Evolutionary conservation across 2,329 filamentous ascomycete genomes (phyloP).

Genomic region (Camptophora hylomeconis): DNA sequence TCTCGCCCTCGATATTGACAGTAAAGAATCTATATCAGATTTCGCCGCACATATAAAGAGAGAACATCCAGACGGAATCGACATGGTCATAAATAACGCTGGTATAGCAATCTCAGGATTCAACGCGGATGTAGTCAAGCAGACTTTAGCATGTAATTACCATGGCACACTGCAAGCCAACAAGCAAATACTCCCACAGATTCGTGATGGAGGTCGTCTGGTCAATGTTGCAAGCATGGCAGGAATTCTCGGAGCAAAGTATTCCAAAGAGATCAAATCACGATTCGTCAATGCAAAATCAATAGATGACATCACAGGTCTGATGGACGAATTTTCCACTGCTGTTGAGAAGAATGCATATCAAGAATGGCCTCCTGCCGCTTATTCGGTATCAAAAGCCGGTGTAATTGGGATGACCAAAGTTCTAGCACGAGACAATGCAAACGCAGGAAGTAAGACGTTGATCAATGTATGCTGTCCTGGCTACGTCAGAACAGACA

Average conservation of each 20-base stretch:
- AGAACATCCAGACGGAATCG: slow-evolving; percentile 36
- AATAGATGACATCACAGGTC: slow-evolving; percentile 30
- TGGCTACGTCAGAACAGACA: slow-evolving; percentile 34
- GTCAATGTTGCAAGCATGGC: slow-evolving; percentile 37
- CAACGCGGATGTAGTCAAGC: slow-evolving; percentile 33
- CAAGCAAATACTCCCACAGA: slow-evolving; percentile 32
- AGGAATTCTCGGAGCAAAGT: slow-evolving; percentile 32
- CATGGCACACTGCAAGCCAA: slow-evolving; percentile 37
- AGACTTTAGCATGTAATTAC: slow-evolving; percentile 40
- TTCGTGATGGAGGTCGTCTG: slow-evolving; percentile 32
- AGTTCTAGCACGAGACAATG: slow-evolving; percentile 24
- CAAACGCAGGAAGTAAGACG: slow-evolving; percentile 21
- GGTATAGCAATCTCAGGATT: slow-evolving; percentile 36
- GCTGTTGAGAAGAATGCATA: slow-evolving; percentile 36
- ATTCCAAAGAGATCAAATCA: slow-evolving; percentile 29
- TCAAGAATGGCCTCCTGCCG: slow-evolving; percentile 33
- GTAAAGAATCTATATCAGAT: slow-evolving; percentile 29
- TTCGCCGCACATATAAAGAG: slow-evolving; percentile 31
- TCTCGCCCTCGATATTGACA: slow-evolving; percentile 36
- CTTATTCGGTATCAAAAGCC: slow-evolving; percentile 36
- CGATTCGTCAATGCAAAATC: slow-evolving; percentile 30
- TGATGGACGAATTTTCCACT: slow-evolving; percentile 37
- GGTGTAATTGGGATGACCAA: slow-evolving; percentile 31
- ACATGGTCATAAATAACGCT: slow-evolving; percentile 43
- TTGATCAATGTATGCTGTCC: slow-evolving; percentile 32